Evolutionary conservation across 768 basidiomycete genomes (phyloP).

Genomic region (Rhizopogon rudus): DNA sequence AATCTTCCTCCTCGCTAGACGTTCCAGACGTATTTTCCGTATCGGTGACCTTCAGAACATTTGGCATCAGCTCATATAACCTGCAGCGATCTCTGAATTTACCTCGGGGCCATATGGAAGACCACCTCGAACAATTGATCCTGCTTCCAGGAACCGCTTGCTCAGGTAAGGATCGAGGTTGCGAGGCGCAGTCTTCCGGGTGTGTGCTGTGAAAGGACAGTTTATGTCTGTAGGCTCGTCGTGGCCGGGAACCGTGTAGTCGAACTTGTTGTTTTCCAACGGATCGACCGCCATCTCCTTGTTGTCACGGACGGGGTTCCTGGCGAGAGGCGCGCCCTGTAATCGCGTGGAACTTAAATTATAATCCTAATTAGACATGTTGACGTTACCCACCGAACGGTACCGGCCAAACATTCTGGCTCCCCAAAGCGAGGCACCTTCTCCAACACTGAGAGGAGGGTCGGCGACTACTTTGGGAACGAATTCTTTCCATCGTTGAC

Average conservation of each 20-base stretch:
- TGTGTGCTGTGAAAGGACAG: conserved; percentile 45
- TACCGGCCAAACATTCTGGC: conserved; percentile 51
- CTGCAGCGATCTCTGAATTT: neutral
- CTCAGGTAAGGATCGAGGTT: conserved; percentile 15
- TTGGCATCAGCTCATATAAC: neutral
- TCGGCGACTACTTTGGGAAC: conserved; percentile 14
- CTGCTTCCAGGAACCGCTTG: conserved; percentile 15
- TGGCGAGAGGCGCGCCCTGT: conserved; percentile 39
- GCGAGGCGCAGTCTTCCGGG: conserved; percentile 43
- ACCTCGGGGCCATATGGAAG: conserved; percentile 33
- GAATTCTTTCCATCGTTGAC: conserved; percentile 3
- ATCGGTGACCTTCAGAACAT: neutral
- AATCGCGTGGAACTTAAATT: neutral
- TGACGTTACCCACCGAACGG: conserved; percentile 41
- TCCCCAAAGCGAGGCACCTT: conserved; percentile 46
- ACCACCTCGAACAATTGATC: conserved; percentile 26
- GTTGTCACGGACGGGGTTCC: conserved; percentile 40
- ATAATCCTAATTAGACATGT: neutral
- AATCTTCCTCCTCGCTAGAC: neutral
- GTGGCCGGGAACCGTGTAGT: conserved; percentile 13
- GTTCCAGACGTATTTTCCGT: neutral
- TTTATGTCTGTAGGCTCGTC: conserved; percentile 5
- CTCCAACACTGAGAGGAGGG: conserved; percentile 24
- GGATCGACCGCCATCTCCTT: conserved; percentile 29
- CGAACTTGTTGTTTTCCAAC: conserved; percentile 39